Base-by-base conservation (phyloP, 106 monocot species). In the Amphibolis antarctica region DNA sequence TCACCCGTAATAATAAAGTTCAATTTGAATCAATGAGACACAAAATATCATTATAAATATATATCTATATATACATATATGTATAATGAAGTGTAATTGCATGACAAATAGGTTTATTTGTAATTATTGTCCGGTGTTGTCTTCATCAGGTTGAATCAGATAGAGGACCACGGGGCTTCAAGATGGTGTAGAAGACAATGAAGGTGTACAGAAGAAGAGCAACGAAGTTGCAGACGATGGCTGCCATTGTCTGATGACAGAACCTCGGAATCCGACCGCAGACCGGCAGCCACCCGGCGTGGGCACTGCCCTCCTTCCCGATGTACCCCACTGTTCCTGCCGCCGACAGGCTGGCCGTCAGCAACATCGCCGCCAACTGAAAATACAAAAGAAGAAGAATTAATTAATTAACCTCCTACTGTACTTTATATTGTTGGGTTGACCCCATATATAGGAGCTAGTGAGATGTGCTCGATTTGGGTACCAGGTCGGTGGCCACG, bases 281-380 rank as follows among this genome's bases (percentile, higher is more conserved):
- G 43, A 88, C 80, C 17, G 93, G 85, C 24, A 83, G 51, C 93
- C 92, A 93, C 0, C 88, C 88, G 14, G 92, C 70, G 49, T 82
- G 85, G 6, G 2, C 0, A 60, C 82, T 93, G 19, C 92, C 92
- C 29, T 81, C 77, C 80, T 85, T 88, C 52, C 85, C 93, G 55
- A 85, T 29, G 58, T 85, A 62, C 1, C 78, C 60, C 9, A 93
- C 43, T 9, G 79, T 76, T 3, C 76, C 85, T 1, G 85, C 71
- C 11, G 93, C 85, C 27, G 80, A 69, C 11, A 85, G 1, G n/a
- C 80, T 82, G 0, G 80, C 65, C 7, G 76, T 79, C 30, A 93
- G 64, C 31, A 88, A 42, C 88, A 88, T 55, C 23, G 67, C 78
- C 12, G 78, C 56, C 18, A 83, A 24, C 93, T 93, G 30, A 48